Evolutionary conservation across 495 filamentous ascomycete species (phyloP), one percentile per base, ranked within the genome.

Genomic region (Aspergillus cavernicola): DNA sequence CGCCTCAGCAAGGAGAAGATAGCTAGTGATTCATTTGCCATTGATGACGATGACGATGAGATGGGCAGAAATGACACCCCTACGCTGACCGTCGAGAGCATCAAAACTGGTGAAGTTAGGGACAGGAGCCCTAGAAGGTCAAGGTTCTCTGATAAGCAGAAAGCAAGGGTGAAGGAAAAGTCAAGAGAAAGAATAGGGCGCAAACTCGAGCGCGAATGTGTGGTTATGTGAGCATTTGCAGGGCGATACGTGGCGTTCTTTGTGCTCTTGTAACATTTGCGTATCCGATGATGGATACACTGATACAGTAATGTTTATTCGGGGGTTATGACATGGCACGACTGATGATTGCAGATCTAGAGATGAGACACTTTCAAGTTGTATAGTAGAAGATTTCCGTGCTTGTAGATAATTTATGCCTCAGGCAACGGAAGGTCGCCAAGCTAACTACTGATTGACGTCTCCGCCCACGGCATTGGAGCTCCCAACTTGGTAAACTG

Each of bases 151-250:
- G 59, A 60, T 8, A 48, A 45, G 16, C 31, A 38, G 32, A 66
- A 63, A 40, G 62, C 62, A 12, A 74, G 71, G 57, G 29, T 57
- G 20, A 71, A 63, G 40, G 72, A 75, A 29, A 77, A 70, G 44
- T 69, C 63, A 15, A 75, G 72, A 50, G 74, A 72, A 58, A 81
- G 71, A 53, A 73, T 54, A 64, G 72, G 56, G 67, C 64, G 53
- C 28, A 76, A 69, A 40, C 81, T 83, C 7, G 89, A 95, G 47
- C 74, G 88, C 41, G 88, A 92, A 63, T 95, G 89, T 70, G 57
- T 70, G 31, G 39, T 61, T 8, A 63, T 63, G 60, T 60, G 55
- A 61, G 20, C 22, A 40, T 26, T 29, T 41, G 0, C 48, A 23
- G 12, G 32, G 22, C 23, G 35, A 42, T 52, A 16, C 32, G 35